Base-by-base conservation (phyloP, 495 filamentous ascomycete genomes). In the Penicillium canescens region DNA sequence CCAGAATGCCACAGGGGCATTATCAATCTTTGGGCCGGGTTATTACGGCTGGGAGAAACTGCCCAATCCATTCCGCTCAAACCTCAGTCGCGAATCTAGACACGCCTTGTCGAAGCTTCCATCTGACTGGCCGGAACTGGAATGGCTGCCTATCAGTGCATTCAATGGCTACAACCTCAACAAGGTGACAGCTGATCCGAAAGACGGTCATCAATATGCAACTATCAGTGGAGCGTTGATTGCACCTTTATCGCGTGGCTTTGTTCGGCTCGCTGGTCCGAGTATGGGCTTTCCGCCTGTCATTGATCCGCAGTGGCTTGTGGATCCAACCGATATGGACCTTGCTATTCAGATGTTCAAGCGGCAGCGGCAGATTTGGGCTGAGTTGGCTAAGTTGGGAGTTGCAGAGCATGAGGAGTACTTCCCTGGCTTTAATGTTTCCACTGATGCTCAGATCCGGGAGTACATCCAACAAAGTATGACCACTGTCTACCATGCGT, bases 121-220 rank as follows among this genome's bases (percentile, higher is more conserved):
- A 0, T 50, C 49, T 0, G 82, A 85, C 60, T 84, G 80, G 80
- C 82, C 82, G 0, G 82, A 86, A 46, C 46, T 83, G 8, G 79
- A 83, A 21, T 82, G 75, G 51, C 28, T 81, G 24, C 12, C 52
- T 7, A 26, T 62, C 11, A 16, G 31, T 10, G 67, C 54, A 4
- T 76, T 63, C 36, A 31, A 65, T 6, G 72, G 74, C 12, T 23
- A 62, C 42, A 52, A 56, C 14, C 38, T 56, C 11, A 60, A 68
- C 38, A 42, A 54, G 11, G 24, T 43, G 14, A 34, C 41, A 16
- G 54, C 42, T 0, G 64, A 53, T 13, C 69, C 72, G 0, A 16
- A 44, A 6, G 74, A 78, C 40, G 70, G 69, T 7, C 50, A 65
- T 21, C 72, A 77, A 11, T 81, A 82, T 60, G 79, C 70, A 9